These are phyloP conservation scores for Entomortierella lignicola DNA, from an alignment of 192 early-diverging fungal species.

Conservation along the genomic window DNA sequence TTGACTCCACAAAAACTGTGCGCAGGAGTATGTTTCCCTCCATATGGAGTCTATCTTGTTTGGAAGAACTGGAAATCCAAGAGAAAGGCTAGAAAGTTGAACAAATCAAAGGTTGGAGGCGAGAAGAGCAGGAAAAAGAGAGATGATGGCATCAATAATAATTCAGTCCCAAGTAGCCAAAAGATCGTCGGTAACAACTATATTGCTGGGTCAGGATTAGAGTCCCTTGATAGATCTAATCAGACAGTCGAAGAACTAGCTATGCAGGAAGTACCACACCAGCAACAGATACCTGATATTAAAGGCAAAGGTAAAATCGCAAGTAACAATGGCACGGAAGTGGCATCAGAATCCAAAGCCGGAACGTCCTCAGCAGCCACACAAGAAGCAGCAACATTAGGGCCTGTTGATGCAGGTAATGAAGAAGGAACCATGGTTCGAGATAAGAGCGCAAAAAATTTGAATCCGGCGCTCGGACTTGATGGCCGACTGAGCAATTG, in stretches of 20 bases:
- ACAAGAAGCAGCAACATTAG: not conserved
- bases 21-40: constrained; percentile 39
- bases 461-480: constrained; percentile 27
- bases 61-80: constrained; percentile 40
- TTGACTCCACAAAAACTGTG: constrained; percentile 37
- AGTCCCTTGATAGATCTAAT: not conserved
- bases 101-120: not conserved
- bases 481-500: constrained; percentile 50
- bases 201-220: not conserved
- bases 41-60: constrained; percentile 32
- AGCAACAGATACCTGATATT: not conserved
- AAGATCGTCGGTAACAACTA: not conserved
- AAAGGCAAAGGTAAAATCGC: constrained; percentile 31
- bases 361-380: not conserved
- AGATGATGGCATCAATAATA: not conserved
- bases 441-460: not conserved
- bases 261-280: not conserved
- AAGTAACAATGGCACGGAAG: no score
- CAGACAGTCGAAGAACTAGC: constrained; percentile 24
- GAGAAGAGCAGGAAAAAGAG: not conserved
- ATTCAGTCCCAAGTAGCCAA: not conserved
- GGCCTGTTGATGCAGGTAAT: not conserved
- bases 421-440: not conserved
- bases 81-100: constrained; percentile 23
- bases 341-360: not conserved